Conservation (phyloP, 1,284 basidiomycete species). For the Cutaneotrichosporon dermatis region DNA sequence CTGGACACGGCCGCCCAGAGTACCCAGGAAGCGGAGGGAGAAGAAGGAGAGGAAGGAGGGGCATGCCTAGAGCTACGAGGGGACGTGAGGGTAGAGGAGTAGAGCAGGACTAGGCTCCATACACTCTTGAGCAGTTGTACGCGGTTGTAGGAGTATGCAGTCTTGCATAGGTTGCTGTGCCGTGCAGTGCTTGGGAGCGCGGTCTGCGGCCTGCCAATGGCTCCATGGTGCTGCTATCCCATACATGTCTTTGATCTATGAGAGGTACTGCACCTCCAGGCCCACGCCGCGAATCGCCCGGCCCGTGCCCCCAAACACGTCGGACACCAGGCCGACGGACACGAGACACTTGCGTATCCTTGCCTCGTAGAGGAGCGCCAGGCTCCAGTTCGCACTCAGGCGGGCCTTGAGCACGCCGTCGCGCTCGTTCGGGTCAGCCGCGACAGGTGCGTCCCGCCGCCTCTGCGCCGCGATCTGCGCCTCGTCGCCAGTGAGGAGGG, state of each 20-base stretch:
- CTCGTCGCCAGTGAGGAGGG: not conserved
- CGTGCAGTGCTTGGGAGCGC: too few relatives aligned
- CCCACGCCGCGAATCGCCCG: slow-evolving; percentile 84
- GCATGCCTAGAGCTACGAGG: too few relatives aligned
- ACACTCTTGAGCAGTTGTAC: not conserved
- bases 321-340: slow-evolving; percentile 80
- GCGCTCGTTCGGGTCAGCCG: slow-evolving; percentile 24
- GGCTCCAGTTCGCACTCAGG: slow-evolving; percentile 78
- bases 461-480: not conserved
- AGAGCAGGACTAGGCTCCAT: too few relatives aligned
- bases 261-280: slow-evolving; percentile 84
- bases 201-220: too few relatives aligned
- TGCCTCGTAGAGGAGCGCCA: slow-evolving; percentile 90
- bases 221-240: too few relatives aligned
- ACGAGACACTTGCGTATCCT: slow-evolving; percentile 84
- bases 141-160: slow-evolving; percentile 1
- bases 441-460: not conserved
- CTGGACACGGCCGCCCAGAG: slow-evolving; percentile 65
- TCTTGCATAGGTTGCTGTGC: too few relatives aligned
- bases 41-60: not conserved
- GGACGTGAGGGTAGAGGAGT: too few relatives aligned
- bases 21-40: slow-evolving; percentile 9
- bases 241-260: slow-evolving; percentile 19
- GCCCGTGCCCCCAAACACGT: slow-evolving; percentile 67
- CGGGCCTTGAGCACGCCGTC: slow-evolving; percentile 82